Base-by-base conservation (phyloP, 208 protist genomes). In the Herpetomonas samuelpessoai region DNA sequence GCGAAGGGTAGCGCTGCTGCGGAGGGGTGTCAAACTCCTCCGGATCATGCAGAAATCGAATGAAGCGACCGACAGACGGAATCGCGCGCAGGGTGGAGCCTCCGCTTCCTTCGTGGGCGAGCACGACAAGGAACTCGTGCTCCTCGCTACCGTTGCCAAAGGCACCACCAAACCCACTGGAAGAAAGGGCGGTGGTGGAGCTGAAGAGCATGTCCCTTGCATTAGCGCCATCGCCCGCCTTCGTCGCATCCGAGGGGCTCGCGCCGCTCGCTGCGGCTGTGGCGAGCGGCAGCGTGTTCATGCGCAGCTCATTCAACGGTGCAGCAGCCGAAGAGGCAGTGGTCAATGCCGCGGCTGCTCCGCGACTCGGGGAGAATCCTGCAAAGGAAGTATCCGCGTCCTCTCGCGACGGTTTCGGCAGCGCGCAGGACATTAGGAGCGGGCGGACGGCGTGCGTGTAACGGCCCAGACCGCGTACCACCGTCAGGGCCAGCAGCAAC, bases 401-500 rank as follows among this genome's bases (percentile, higher is more conserved):
- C 25, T 39, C 12, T 14, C 55, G 29, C 0, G 64, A 60, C 0
- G 73, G 44, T 3, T 68, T 60, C 2, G 88, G 76, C 55, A 84
- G 24, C 1, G 72, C 73, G 54, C 83, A 89, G 18, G 76, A 81
- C n/a, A 95, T 72, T 38, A 93, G 56, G 12, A 95, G 67, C 0
- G 89, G 89, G 2, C 89, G 74, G 53, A 92, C 61, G 2, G 65
- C 56, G 19, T 65, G 55, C 9, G 76, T 65, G 50, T 75, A 78
- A 22, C 68, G 74, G 16, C 80, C 76, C n/a, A 75, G 63, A 14
- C 75, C 80, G 3, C 89, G 72, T 62, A 88, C 86, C 39, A 87
- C 74, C 22, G 83, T 86, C 38, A 95, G 65, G 22, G 89, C 83
- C 44, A 67, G 81, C 10, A 91, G 65, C 25, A 95, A 57, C 0